Evolutionary conservation across 2,329 filamentous ascomycete genomes (phyloP).

Genomic region (Tympanopsis confertula): DNA sequence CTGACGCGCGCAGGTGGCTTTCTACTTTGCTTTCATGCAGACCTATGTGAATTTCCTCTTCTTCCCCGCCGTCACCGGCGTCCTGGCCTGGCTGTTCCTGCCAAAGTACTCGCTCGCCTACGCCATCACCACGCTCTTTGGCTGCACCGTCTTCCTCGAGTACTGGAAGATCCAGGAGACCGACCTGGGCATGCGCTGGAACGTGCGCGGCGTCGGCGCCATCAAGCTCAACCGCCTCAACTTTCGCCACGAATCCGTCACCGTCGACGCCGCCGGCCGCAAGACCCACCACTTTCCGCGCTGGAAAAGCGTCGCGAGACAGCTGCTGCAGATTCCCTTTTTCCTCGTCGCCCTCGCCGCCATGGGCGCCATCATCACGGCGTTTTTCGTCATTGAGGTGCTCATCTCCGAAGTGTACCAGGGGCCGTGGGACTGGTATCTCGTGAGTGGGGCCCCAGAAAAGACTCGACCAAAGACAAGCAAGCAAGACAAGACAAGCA

Average conservation of each 20-base stretch:
- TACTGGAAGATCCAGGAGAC: not conserved
- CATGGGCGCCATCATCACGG: constrained; percentile 71
- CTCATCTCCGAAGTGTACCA: constrained; percentile 91
- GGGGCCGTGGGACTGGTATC: constrained; percentile 72
- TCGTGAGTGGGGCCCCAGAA: constrained; percentile 34
- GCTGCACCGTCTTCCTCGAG: not conserved
- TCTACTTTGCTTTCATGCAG: constrained; percentile 1
- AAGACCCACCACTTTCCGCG: constrained; percentile 64
- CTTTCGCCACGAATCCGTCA: not conserved
- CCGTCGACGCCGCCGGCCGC: constrained; percentile 50
- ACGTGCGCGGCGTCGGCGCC: not conserved
- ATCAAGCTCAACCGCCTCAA: not conserved
- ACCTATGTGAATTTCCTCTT: not conserved
- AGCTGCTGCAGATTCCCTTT: constrained; percentile 77
- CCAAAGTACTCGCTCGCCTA: not conserved
- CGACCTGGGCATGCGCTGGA: not conserved
- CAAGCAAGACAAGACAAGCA: too few species aligned
- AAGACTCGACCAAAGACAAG: constrained; percentile 5
- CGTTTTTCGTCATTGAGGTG: constrained; percentile 84
- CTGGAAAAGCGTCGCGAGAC: constrained; percentile 62
- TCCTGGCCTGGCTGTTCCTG: not conserved
- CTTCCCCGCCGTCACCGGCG: not conserved
- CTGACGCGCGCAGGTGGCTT: not conserved
- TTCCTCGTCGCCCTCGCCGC: constrained; percentile 60
- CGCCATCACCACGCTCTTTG: not conserved